Evolutionary conservation across 1,139 yeast genomes (phyloP).

Genomic region (Blastobotrys petasosporus): DNA sequence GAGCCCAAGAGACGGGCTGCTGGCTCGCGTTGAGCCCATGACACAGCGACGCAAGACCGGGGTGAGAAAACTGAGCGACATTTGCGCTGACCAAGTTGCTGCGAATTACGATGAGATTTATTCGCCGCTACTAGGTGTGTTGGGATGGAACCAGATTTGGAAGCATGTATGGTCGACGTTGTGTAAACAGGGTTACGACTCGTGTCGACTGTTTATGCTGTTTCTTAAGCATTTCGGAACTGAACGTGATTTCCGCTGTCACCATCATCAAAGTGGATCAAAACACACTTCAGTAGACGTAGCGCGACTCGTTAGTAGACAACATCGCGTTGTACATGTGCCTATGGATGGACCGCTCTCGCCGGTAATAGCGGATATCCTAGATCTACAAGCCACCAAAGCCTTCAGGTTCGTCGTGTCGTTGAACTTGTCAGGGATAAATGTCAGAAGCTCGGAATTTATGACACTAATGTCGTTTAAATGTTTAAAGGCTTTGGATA

Average conservation of each 20-base stretch:
- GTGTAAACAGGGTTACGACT: constrained; percentile 22
- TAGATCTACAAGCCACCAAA: background rate
- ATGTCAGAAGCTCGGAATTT: constrained; percentile 11
- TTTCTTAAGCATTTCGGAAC: constrained; percentile 22
- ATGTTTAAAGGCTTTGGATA: constrained; percentile 22
- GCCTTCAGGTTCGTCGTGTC: constrained; percentile 15
- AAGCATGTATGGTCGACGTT: constrained; percentile 23
- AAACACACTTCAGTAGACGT: background rate
- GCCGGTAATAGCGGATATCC: no score
- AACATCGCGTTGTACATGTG: constrained; percentile 5
- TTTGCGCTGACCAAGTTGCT: background rate
- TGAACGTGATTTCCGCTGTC: constrained; percentile 20
- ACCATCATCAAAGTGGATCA: constrained; percentile 10
- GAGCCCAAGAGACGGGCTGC: no score
- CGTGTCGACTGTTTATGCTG: constrained; percentile 22
- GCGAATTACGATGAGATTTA: background rate
- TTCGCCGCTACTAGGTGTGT: background rate
- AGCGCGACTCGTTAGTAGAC: background rate
- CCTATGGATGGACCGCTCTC: no score
- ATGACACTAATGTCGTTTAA: constrained; percentile 17
- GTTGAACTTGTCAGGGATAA: constrained; percentile 18
- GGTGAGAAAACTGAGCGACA: background rate
- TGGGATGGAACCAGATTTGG: constrained; percentile 18
- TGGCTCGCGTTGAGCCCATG: no score
- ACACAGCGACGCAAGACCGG: no score